These are phyloP conservation scores for Crucihimalaya himalaica DNA, from an alignment of 345 rosid species.

Conservation along the genomic window DNA sequence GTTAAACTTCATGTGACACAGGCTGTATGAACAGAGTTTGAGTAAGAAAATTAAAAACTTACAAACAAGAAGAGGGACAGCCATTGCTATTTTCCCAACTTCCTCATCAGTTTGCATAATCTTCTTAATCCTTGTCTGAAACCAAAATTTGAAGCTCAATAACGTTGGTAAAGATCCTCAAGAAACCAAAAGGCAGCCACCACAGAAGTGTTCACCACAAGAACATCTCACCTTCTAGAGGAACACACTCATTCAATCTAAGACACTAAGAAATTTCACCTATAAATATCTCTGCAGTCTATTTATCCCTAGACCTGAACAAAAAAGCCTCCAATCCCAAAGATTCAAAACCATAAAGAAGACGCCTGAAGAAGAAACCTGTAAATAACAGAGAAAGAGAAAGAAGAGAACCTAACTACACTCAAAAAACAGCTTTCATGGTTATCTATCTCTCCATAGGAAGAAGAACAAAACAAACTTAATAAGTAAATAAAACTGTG, in stretches of 20 bases:
- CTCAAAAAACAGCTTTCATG: neutral
- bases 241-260: neutral
- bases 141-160: neutral
- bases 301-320: neutral
- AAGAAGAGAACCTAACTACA: neutral
- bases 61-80: slow-evolving; percentile 82
- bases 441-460: neutral
- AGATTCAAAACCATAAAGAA: slow-evolving; percentile 9
- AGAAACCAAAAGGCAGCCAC: neutral
- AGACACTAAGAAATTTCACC: neutral
- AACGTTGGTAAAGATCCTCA: slow-evolving; percentile 5
- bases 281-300: neutral
- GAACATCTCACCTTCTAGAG: neutral
- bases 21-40: neutral
- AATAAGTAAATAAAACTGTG: neutral
- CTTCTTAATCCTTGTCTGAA: slow-evolving; percentile 71
- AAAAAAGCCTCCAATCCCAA: neutral
- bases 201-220: neutral
- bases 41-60: slow-evolving; percentile 32
- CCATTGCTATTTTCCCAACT: slow-evolving; percentile 80
- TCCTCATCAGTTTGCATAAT: slow-evolving; percentile 87
- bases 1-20: neutral
- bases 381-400: neutral
- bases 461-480: neutral
- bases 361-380: slow-evolving; percentile 7